Evolutionary conservation across 495 filamentous ascomycete species (phyloP).

Genomic region (Hypoxylon intermedium): DNA sequence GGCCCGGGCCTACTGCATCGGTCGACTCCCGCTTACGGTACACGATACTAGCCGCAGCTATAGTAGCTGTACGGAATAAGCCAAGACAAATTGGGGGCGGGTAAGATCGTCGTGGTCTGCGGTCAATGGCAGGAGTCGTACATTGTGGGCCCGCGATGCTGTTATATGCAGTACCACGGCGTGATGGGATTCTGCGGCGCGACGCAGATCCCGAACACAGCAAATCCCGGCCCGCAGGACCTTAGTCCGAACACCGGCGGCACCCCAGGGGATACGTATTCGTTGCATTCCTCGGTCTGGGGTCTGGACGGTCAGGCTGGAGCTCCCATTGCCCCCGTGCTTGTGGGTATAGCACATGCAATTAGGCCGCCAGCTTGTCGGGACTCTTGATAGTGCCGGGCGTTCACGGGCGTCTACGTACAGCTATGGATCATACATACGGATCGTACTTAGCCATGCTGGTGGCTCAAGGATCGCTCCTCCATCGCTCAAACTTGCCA

Average conservation of each 20-base stretch:
- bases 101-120: constrained; percentile 20
- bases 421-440: constrained; percentile 11
- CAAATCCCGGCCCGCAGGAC: constrained; percentile 40
- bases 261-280: constrained; percentile 9
- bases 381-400: constrained; percentile 28
- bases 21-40: constrained; percentile 2
- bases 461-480: constrained; percentile 17
- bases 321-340: constrained; percentile 25
- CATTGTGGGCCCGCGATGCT: constrained; percentile 28
- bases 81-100: constrained; percentile 13
- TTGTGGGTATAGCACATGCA: constrained; percentile 29
- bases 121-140: constrained; percentile 18
- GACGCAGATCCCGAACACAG: constrained; percentile 42
- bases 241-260: constrained; percentile 33
- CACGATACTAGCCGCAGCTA: constrained; percentile 18
- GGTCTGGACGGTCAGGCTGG: constrained; percentile 22
- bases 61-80: constrained; percentile 17
- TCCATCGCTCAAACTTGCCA: constrained; percentile 17
- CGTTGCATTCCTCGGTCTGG: constrained; percentile 3
- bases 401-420: constrained; percentile 12
- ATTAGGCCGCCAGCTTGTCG: constrained; percentile 20
- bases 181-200: constrained; percentile 32
- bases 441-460: constrained; percentile 21
- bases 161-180: constrained; percentile 26
- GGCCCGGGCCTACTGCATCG: constrained; percentile 22